Evolutionary conservation across 139 green algal genomes (phyloP), one percentile per base, ranked within the genome.

Genomic region (Chlorella sp.): DNA sequence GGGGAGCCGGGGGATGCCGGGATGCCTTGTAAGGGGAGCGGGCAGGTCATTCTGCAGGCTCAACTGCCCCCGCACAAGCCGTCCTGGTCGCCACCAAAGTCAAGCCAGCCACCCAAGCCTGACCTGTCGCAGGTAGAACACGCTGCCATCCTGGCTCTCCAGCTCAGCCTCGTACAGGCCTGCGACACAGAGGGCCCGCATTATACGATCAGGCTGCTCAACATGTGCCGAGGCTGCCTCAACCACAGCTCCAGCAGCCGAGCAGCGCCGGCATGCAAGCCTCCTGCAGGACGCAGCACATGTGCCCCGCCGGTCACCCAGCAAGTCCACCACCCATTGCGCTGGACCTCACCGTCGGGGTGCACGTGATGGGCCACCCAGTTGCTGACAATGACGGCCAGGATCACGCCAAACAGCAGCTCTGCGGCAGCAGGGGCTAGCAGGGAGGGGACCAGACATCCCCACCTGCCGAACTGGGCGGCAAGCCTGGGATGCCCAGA

Each of bases 91-190:
- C 13, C 56, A 20, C 56, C 30, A 16, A 7, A n/a, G n/a, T n/a
- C n/a, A n/a, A n/a, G 22, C 62, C 62, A 38, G 22, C 32, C 30
- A 32, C 56, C 56, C 24, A 11, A 44, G 67, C 38, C 46, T 36
- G n/a, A 43, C 62, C 65, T 54, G 62, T 17, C 81, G 81, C 68
- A 85, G 69, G 81, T 85, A 85, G 51, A 69, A 79, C 54, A 69
- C 26, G 51, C 51, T 60, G 7, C 94, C 94, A 51, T 95, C 91
- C 36, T 58, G 19, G 40, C 90, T 88, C 48, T 98, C 92, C 74
- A 98, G 91, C 82, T 99, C 95, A 26, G 75, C 91, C 88, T 98
- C 95, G 89, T 99, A 99, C 62, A 98, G 91, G 58, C 93, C 51
- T 60, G 51, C 14, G 13, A 24, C 11, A 60, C 4, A 16, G 24